Conservation (phyloP, 306 rosid species). For the Albizia julibrissin region DNA sequence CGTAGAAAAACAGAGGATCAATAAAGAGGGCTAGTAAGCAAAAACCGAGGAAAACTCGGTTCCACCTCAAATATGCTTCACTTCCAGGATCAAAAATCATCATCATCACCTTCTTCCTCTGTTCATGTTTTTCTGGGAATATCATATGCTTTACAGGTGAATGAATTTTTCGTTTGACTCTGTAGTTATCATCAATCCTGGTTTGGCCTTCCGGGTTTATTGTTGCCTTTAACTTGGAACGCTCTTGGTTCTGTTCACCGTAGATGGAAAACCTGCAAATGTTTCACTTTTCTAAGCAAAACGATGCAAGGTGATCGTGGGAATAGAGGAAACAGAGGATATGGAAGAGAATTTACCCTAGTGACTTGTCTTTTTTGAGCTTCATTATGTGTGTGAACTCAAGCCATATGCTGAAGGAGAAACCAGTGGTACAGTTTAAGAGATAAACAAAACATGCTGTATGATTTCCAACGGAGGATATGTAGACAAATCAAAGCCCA, state of each 20-base stretch:
- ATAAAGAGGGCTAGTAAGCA: constrained; percentile 75
- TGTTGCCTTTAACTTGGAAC: constrained; percentile 25
- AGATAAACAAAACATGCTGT: constrained; percentile 22
- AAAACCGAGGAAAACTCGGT: constrained; percentile 62
- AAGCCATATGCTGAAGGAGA: constrained; percentile 23
- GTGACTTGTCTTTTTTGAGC: constrained; percentile 58
- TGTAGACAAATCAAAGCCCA: background rate
- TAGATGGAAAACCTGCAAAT: constrained; percentile 49
- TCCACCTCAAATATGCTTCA: constrained; percentile 73
- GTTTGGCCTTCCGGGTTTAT: constrained; percentile 38
- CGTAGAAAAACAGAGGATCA: constrained; percentile 87
- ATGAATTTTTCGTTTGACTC: constrained; percentile 27
- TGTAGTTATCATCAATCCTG: constrained; percentile 34
- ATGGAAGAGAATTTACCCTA: constrained; percentile 46
- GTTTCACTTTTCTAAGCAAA: constrained; percentile 19
- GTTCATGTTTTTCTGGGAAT: constrained; percentile 50
- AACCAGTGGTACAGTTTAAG: background rate
- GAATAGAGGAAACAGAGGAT: background rate
- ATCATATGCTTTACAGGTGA: constrained; percentile 51
- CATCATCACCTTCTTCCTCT: constrained; percentile 36
- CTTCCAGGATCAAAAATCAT: constrained; percentile 81
- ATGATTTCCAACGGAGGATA: background rate
- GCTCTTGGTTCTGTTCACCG: no score
- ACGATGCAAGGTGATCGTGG: background rate
- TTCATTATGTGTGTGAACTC: constrained; percentile 48